phyloP scores from a whole-genome alignment of 495 filamentous ascomycete species.

The Darksidea phi region DNA sequence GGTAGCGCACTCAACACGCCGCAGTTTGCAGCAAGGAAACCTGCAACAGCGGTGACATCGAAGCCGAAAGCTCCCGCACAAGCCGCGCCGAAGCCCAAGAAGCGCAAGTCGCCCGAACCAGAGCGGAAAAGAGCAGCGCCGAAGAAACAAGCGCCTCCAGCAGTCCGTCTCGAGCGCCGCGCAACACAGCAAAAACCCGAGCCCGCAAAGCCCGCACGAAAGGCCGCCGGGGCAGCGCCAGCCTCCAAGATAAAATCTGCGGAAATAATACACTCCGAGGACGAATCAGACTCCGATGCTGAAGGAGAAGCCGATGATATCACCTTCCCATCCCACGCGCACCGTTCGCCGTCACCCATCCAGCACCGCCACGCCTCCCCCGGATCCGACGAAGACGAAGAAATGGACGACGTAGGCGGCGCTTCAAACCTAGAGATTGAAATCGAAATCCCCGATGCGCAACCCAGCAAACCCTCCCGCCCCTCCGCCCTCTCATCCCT shows the following conservation, averaged over 20 bases:
- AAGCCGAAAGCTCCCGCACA: conserved; percentile 10
- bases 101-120: conserved; percentile 15
- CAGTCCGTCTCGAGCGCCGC: conserved; percentile 35
- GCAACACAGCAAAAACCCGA: conserved; percentile 12
- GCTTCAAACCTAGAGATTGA: conserved; percentile 23
- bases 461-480: background rate
- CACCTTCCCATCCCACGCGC: conserved; percentile 44
- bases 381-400: conserved; percentile 38
- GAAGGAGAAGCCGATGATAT: conserved; percentile 6
- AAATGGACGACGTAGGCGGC: conserved; percentile 32
- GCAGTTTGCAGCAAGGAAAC: conserved; percentile 12
- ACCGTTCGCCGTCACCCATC: conserved; percentile 39
- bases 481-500: conserved; percentile 27
- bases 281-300: conserved; percentile 21
- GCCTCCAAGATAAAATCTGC: conserved; percentile 30
- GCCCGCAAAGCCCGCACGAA: conserved; percentile 1
- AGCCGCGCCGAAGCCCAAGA: conserved; percentile 8
- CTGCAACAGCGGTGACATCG: conserved; percentile 2
- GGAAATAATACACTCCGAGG: conserved; percentile 29
- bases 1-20: conserved; percentile 35
- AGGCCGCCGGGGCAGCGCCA: background rate
- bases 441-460: conserved; percentile 31
- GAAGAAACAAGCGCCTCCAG: conserved; percentile 22
- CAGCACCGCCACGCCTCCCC: conserved; percentile 1
- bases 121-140: conserved; percentile 13